phyloP scores from a whole-genome alignment of 2,329 filamentous ascomycete genomes.

The Sclerotinia spermophila region DNA sequence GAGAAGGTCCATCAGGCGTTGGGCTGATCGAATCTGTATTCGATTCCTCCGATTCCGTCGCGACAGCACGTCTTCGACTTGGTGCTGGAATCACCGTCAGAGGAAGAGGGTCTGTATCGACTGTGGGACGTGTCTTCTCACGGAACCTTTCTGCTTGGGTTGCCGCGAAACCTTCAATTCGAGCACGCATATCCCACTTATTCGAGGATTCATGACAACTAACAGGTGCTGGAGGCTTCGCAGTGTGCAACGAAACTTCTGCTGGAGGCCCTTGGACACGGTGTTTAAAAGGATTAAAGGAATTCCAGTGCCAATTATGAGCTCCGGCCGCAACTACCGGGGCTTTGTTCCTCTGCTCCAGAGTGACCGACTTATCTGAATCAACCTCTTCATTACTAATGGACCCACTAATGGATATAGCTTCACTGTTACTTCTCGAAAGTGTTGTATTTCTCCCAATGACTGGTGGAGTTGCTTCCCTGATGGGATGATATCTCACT shows the following conservation, averaged over 20 bases:
- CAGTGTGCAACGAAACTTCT: constrained; percentile 35
- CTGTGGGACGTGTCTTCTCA: constrained; percentile 52
- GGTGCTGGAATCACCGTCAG: constrained; percentile 61
- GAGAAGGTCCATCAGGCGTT: background rate
- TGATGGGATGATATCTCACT: constrained; percentile 56
- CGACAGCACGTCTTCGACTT: constrained; percentile 53
- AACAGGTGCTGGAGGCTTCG: constrained; percentile 22
- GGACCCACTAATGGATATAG: constrained; percentile 23
- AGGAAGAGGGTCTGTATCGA: constrained; percentile 53
- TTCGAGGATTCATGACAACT: constrained; percentile 25
- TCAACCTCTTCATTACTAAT: constrained; percentile 3
- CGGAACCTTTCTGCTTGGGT: constrained; percentile 58
- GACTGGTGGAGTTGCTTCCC: constrained; percentile 38
- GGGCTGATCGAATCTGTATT: constrained; percentile 16
- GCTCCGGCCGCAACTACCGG: constrained; percentile 11
- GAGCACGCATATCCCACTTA: constrained; percentile 54
- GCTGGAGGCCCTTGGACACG: constrained; percentile 32
- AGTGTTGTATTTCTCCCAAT: constrained; percentile 12
- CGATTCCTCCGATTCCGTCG: constrained; percentile 52
- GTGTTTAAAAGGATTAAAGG: constrained; percentile 34
- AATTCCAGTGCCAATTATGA: constrained; percentile 23
- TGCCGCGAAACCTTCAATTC: constrained; percentile 59
- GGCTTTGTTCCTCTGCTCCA: constrained; percentile 27
- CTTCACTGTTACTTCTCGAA: constrained; percentile 31
- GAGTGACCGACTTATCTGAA: constrained; percentile 27